These are phyloP conservation scores for Agrostemma githago DNA, from an alignment of 148 eudicot species.

Conservation along the genomic window DNA sequence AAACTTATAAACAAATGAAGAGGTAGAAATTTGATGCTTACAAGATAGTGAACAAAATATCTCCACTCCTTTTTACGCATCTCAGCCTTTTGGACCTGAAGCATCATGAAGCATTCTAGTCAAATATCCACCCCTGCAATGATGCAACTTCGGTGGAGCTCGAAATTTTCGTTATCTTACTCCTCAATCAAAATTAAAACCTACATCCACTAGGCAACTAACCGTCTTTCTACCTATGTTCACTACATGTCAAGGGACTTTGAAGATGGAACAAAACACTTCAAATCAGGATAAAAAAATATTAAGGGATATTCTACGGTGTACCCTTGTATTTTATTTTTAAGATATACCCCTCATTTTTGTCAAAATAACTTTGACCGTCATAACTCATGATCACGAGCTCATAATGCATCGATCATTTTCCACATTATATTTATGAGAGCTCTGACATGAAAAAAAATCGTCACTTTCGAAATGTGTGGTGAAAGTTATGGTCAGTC, in stretches of 20 bases:
- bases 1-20: constrained; percentile 3
- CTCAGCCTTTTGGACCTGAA: constrained; percentile 86
- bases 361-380: too few relatives aligned
- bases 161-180: background rate
- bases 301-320: too few relatives aligned
- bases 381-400: too few relatives aligned
- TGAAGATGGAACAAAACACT: background rate
- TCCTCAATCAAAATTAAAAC: background rate
- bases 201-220: background rate
- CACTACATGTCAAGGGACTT: background rate
- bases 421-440: too few relatives aligned
- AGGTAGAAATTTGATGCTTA: constrained; percentile 36
- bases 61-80: constrained; percentile 80
- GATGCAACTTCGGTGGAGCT: background rate
- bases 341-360: too few relatives aligned
- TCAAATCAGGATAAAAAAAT: background rate
- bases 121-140: background rate
- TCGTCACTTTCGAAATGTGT: too few relatives aligned
- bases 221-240: background rate
- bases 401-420: too few relatives aligned
- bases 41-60: constrained; percentile 94
- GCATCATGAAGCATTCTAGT: constrained; percentile 9
- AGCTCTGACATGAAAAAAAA: too few relatives aligned
- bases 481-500: too few relatives aligned
- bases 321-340: too few relatives aligned